A percentile compares a stretch with the other conserved stretches of the same genome.
phyloP scores from a whole-genome alignment of 495 filamentous ascomycete genomes.

The Tuber magnatum region DNA sequence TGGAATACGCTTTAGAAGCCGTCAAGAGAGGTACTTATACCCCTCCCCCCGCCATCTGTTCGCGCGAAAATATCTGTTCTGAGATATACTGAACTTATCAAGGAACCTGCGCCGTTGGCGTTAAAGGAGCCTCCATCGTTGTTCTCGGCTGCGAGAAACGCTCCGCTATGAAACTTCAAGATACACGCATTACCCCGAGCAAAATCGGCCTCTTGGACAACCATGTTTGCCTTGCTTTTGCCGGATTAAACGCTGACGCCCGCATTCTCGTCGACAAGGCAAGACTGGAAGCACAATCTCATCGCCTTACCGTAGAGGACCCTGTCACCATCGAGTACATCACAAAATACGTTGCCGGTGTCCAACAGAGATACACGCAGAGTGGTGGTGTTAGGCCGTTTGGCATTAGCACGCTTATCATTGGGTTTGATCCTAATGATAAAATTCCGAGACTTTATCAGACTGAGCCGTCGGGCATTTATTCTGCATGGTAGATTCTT shows the following conservation, averaged over 20 bases:
- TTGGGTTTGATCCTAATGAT: slow-evolving; percentile 92
- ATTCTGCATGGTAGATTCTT: slow-evolving; percentile 78
- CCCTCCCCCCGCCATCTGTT: neutral
- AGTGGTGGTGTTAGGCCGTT: slow-evolving; percentile 95
- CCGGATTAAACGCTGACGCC: slow-evolving; percentile 93
- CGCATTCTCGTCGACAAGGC: slow-evolving; percentile 97
- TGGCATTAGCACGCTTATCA: slow-evolving; percentile 93
- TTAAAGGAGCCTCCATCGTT: slow-evolving; percentile 90
- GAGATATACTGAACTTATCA: slow-evolving; percentile 14
- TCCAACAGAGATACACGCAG: slow-evolving; percentile 97
- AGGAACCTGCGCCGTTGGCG: slow-evolving; percentile 97
- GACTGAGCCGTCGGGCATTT: slow-evolving; percentile 96
- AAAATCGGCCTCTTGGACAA: slow-evolving; percentile 93
- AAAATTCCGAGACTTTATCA: slow-evolving; percentile 82
- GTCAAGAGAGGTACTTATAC: slow-evolving; percentile 78
- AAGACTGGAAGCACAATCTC: slow-evolving; percentile 89
- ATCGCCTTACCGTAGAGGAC: slow-evolving; percentile 96
- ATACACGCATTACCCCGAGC: slow-evolving; percentile 96
- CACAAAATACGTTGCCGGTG: slow-evolving; percentile 93
- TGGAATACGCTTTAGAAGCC: slow-evolving; percentile 97
- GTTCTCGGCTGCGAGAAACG: slow-evolving; percentile 97
- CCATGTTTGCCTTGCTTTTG: slow-evolving; percentile 94
- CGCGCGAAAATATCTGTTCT: neutral
- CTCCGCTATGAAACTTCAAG: slow-evolving; percentile 97
- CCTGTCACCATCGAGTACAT: slow-evolving; percentile 98